Evolutionary conservation across 2,329 filamentous ascomycete genomes (phyloP).

Genomic region (Venturia carpophila): DNA sequence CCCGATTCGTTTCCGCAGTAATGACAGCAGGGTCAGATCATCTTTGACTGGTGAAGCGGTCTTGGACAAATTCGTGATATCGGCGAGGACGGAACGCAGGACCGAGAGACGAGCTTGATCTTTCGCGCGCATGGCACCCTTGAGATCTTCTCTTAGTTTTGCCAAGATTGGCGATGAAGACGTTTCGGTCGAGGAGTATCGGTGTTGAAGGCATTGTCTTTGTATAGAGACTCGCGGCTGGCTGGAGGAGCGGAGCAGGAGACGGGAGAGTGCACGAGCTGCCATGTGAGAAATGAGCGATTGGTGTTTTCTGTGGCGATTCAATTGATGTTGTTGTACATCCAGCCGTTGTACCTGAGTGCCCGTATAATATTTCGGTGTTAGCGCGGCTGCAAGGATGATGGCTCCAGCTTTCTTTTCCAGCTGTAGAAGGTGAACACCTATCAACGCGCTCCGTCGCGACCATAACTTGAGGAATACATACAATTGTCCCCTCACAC

Average conservation of each 20-base stretch:
- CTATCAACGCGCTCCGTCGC: not conserved
- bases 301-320: not conserved
- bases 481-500: not conserved
- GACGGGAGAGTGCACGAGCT: not conserved
- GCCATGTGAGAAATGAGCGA: not conserved
- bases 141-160: conserved; percentile 40
- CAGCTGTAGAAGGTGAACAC: not conserved
- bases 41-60: conserved; percentile 60
- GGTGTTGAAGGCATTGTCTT: conserved; percentile 19
- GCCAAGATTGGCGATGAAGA: conserved; percentile 35
- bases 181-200: conserved; percentile 20
- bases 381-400: conserved; percentile 7
- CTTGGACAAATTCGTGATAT: conserved; percentile 69
- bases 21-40: conserved; percentile 59
- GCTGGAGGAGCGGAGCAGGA: conserved; percentile 17
- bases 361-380: not conserved
- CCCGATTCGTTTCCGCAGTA: conserved; percentile 58
- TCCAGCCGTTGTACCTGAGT: not conserved
- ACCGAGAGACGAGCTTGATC: conserved; percentile 55
- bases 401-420: not conserved
- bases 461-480: not conserved
- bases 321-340: not conserved
- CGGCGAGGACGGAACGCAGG: conserved; percentile 59
- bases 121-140: conserved; percentile 41
- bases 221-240: conserved; percentile 17